Conservation (phyloP, 2,329 filamentous ascomycete genomes). For the Alternaria angustiovoidea region DNA sequence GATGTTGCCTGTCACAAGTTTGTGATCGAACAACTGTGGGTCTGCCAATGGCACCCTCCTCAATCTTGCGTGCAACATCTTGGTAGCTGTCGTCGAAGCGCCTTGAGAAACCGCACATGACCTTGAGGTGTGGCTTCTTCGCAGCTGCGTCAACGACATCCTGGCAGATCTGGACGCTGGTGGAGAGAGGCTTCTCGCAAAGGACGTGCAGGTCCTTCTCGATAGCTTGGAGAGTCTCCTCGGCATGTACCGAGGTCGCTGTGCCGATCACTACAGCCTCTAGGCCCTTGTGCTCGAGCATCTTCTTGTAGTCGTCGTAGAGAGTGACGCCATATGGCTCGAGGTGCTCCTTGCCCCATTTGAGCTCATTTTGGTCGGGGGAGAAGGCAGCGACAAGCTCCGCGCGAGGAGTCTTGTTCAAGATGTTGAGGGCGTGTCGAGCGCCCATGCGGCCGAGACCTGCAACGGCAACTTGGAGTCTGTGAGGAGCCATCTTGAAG, state of each 20-base stretch:
- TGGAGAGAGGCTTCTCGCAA: slow-evolving; percentile 53
- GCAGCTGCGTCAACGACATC: slow-evolving; percentile 48
- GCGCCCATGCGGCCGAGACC: slow-evolving; percentile 64
- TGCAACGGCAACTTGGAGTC: slow-evolving; percentile 55
- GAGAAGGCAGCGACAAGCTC: slow-evolving; percentile 61
- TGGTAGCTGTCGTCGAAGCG: slow-evolving; percentile 57
- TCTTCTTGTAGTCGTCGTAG: slow-evolving; percentile 58
- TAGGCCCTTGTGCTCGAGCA: slow-evolving; percentile 54
- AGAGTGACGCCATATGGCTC: slow-evolving; percentile 56
- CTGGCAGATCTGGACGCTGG: slow-evolving; percentile 36
- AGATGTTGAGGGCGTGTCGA: slow-evolving; percentile 60
- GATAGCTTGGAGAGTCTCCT: slow-evolving; percentile 46
- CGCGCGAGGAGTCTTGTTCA: slow-evolving; percentile 57
- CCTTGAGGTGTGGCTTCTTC: slow-evolving; percentile 49
- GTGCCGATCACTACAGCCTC: slow-evolving; percentile 55
- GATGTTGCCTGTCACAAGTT: slow-evolving; percentile 52
- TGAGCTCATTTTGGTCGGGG: slow-evolving; percentile 55
- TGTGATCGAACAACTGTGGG: slow-evolving; percentile 55
- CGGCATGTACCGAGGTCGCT: slow-evolving; percentile 47
- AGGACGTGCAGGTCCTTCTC: slow-evolving; percentile 49
- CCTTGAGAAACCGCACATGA: slow-evolving; percentile 57
- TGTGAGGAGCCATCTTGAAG: slow-evolving; percentile 30
- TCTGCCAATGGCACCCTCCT: slow-evolving; percentile 49
- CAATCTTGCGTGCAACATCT: slow-evolving; percentile 48
- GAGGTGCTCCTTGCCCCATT: slow-evolving; percentile 57